phyloP scores from a whole-genome alignment of 2,329 filamentous ascomycete genomes.

The Colletotrichum lini region DNA sequence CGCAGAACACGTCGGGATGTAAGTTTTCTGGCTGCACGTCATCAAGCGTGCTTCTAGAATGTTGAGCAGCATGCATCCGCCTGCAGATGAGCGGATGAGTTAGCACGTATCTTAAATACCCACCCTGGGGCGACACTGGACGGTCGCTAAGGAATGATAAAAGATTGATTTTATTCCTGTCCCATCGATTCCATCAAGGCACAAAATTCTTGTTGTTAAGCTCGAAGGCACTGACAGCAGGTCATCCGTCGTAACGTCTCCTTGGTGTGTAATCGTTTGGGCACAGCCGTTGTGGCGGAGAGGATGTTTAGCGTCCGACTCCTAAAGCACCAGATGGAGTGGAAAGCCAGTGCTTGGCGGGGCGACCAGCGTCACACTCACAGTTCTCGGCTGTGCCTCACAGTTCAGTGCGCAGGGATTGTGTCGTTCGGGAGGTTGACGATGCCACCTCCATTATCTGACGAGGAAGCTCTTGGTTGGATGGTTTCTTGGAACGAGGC shows the following conservation, averaged over 20 bases:
- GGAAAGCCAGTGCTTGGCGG: conserved; percentile 19
- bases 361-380: conserved; percentile 17
- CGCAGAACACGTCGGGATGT: not conserved
- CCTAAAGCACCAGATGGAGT: conserved; percentile 20
- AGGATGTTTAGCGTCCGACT: not conserved
- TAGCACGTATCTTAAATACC: conserved; percentile 7
- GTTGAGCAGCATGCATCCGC: not conserved
- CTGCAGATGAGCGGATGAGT: not conserved
- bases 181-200: not conserved
- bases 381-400: conserved; percentile 18
- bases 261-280: not conserved
- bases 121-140: not conserved
- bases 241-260: not conserved
- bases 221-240: not conserved
- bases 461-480: not conserved
- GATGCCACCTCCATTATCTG: conserved; percentile 1
- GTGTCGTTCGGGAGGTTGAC: conserved; percentile 18
- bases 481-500: conserved; percentile 9
- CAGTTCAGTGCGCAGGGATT: conserved; percentile 11
- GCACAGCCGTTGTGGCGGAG: conserved; percentile 3
- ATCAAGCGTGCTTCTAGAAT: not conserved
- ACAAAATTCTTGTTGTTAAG: not conserved
- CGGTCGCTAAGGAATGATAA: not conserved
- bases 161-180: not conserved
- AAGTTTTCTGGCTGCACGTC: conserved; percentile 1